Evolutionary conservation across 1,284 basidiomycete species (phyloP).

Genomic region (Papiliotrema nemorosa): DNA sequence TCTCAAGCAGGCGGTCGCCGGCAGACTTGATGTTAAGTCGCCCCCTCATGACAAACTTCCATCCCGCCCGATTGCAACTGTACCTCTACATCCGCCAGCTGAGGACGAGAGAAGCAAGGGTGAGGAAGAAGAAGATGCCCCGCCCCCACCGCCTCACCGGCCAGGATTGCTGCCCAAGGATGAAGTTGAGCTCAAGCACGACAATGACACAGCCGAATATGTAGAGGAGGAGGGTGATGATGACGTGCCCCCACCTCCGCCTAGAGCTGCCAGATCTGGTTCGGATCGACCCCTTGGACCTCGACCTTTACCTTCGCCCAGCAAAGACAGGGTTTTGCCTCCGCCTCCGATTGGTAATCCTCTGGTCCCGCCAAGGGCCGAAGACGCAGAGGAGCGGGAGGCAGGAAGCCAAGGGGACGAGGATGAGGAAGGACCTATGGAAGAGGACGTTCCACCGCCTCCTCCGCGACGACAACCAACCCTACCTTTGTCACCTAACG

Average conservation of each 20-base stretch:
- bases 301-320: constrained; percentile 21
- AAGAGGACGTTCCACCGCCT: background rate
- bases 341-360: constrained; percentile 8
- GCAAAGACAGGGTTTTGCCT: constrained; percentile 4
- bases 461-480: background rate
- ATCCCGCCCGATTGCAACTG: constrained; percentile 8
- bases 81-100: constrained; percentile 36
- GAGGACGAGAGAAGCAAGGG: too few relatives aligned
- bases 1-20: constrained; percentile 21
- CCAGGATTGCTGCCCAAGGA: constrained; percentile 20
- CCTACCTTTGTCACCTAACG: background rate
- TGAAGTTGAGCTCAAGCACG: constrained; percentile 24
- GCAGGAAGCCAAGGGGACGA: constrained; percentile 13
- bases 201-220: constrained; percentile 8
- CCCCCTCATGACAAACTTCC: constrained; percentile 1
- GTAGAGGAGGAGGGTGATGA: constrained; percentile 9
- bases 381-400: constrained; percentile 28
- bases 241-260: constrained; percentile 8
- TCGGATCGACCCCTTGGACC: constrained; percentile 19
- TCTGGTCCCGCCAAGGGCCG: constrained; percentile 23
- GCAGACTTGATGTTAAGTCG: constrained; percentile 12
- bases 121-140: constrained; percentile 9
- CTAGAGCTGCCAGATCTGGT: background rate
- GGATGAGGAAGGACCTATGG: constrained; percentile 5
- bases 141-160: constrained; percentile 15